These are phyloP conservation scores for Pleurostoma richardsiae DNA, from an alignment of 2,329 filamentous ascomycete genomes.

Conservation along the genomic window DNA sequence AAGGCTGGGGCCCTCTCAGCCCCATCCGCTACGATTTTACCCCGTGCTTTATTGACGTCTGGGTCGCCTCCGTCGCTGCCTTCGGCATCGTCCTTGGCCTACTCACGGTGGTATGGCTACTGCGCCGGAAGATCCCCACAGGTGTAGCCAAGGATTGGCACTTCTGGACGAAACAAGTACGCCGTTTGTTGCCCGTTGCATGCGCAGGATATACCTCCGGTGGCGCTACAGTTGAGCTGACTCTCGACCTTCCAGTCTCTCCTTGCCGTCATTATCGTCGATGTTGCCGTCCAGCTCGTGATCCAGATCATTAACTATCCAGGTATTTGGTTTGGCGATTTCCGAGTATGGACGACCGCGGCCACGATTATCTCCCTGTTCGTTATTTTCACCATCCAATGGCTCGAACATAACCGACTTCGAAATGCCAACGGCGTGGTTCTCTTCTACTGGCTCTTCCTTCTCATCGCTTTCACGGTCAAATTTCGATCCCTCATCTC, in stretches of 20 bases:
- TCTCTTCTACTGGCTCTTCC: slow-evolving; percentile 87
- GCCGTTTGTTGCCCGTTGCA: slow-evolving; percentile 14
- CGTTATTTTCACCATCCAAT: slow-evolving; percentile 76
- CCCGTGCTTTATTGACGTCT: slow-evolving; percentile 93
- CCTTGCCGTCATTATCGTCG: slow-evolving; percentile 61
- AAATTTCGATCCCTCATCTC: slow-evolving; percentile 84
- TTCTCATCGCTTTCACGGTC: slow-evolving; percentile 70
- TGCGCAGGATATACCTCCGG: background rate
- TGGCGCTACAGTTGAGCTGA: background rate
- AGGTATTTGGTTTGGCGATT: slow-evolving; percentile 70
- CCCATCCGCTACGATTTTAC: slow-evolving; percentile 88
- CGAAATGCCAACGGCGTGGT: slow-evolving; percentile 83
- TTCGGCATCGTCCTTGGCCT: slow-evolving; percentile 77
- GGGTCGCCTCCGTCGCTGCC: slow-evolving; percentile 71
- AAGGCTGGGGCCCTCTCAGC: slow-evolving; percentile 95
- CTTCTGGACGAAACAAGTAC: slow-evolving; percentile 88
- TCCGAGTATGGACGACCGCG: slow-evolving; percentile 78
- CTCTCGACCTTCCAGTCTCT: slow-evolving; percentile 34
- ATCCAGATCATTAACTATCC: slow-evolving; percentile 70
- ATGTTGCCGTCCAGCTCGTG: slow-evolving; percentile 66
- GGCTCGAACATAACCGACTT: slow-evolving; percentile 78
- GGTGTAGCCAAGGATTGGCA: slow-evolving; percentile 79
- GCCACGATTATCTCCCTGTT: slow-evolving; percentile 66
- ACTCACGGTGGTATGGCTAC: slow-evolving; percentile 73
- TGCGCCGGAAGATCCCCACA: slow-evolving; percentile 61